Base-by-base conservation (phyloP, 2,329 filamentous ascomycete species). In the Pseudogymnoascus sp. region DNA sequence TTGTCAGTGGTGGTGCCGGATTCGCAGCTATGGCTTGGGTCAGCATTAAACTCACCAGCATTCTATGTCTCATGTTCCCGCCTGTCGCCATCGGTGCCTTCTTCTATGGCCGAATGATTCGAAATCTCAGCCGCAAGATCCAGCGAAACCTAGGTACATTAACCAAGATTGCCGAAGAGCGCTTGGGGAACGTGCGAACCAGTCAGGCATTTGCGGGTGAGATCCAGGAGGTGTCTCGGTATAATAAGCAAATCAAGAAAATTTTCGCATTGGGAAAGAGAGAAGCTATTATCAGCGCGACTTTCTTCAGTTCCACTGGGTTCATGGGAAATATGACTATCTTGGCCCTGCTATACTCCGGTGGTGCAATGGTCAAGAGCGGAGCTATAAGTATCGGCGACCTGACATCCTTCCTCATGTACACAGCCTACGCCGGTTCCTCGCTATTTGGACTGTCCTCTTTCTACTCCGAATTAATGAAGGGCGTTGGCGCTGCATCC, bases 381-480 rank as follows among this genome's bases (percentile, higher is more conserved):
- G 94, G 94, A 1, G 79, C 85, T 39, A 94, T 99, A 76, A 90
- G 84, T 6, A 85, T 97, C 55, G 94, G 94, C 67, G 92, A 99
- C 65, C 76, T 99, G 41, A 95, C 94, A 1, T 95, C 91, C 0
- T 99, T 99, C 74, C 82, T 99, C 76, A 97, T 99, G 92, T 99
- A 97, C 73, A 95, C 92, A 2, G 92, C 90, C 3, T 97, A 85
- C 72, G 83, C 84, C 5, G 84, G 84, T 2, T 94, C 89, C 56
- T 95, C 90, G 73, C 82, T 99, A 64, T 96, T 97, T 67, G 94
- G 94, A 3, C 78, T 99, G 1, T 96, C 91, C 3, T 90, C 89
- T 60, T 99, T 99, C 75, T 99, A 96, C 74, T 96, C 92, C 0
- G 94, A 99, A 71, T 80, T 99, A 63, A 99, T 99, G 94, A 99